These are phyloP conservation scores for Peribolospora kevripleyi DNA, from an alignment of 768 basidiomycete species.

Conservation along the genomic window DNA sequence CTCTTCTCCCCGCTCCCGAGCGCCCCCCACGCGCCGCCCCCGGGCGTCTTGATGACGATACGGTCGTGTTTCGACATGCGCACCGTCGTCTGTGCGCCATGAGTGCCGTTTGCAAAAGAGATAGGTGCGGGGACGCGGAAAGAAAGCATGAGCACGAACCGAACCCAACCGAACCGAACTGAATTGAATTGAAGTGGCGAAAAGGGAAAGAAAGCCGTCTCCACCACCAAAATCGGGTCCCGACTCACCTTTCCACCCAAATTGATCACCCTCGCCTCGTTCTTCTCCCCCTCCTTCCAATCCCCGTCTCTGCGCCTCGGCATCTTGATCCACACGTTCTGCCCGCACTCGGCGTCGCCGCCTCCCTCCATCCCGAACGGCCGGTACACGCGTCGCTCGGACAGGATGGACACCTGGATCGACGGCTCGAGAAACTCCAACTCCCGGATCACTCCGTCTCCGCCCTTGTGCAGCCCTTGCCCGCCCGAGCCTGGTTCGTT, in stretches of 20 bases:
- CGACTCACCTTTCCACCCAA: constrained; percentile 49
- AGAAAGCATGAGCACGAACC: no score
- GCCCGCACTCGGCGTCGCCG: constrained; percentile 40
- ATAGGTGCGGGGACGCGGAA: no score
- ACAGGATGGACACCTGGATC: constrained; percentile 67
- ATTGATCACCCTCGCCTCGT: constrained; percentile 37
- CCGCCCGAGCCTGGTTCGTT: constrained; percentile 35
- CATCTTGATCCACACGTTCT: constrained; percentile 54
- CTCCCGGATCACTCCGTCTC: constrained; percentile 62
- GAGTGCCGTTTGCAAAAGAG: no score
- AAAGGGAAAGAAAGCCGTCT: neutral
- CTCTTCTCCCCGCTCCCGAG: constrained; percentile 8
- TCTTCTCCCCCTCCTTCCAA: constrained; percentile 21
- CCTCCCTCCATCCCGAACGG: constrained; percentile 76
- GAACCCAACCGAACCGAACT: no score
- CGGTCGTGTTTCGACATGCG: constrained; percentile 72
- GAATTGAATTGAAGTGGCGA: no score
- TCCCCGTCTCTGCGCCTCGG: constrained; percentile 27
- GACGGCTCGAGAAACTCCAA: constrained; percentile 48
- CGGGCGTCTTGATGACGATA: constrained; percentile 63
- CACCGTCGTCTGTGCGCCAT: constrained; percentile 27
- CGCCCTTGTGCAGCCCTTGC: constrained; percentile 45
- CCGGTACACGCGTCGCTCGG: constrained; percentile 56
- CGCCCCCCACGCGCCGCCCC: constrained; percentile 65
- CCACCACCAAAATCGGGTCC: no score